Conservation (phyloP, 495 filamentous ascomycete species). For the Penicillium nucicola region DNA sequence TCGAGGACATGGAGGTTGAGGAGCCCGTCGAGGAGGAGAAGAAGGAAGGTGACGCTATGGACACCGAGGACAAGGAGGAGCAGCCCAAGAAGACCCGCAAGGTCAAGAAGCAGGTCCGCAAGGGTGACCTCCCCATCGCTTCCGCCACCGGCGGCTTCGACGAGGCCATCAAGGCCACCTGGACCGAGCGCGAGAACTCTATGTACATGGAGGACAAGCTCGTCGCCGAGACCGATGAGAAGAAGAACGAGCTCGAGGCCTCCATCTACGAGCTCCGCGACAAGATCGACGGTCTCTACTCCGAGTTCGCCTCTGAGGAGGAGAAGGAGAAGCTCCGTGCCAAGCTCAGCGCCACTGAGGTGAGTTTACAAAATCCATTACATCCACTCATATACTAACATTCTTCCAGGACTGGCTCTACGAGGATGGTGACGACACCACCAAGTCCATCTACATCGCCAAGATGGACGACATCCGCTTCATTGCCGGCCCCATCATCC, state of each 20-base stretch:
- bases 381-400: conserved; percentile 9
- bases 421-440: conserved; percentile 93
- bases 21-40: conserved; percentile 75
- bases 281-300: conserved; percentile 88
- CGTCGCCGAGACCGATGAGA: conserved; percentile 96
- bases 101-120: conserved; percentile 99
- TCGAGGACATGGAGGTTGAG: conserved; percentile 97
- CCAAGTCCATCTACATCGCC: conserved; percentile 85
- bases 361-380: conserved; percentile 41
- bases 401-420: conserved; percentile 87
- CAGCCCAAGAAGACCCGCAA: conserved; percentile 91
- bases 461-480: conserved; percentile 96
- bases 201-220: conserved; percentile 99
- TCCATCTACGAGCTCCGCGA: conserved; percentile 94
- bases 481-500: conserved; percentile 84
- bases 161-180: conserved; percentile 56
- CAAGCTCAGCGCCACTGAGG: conserved; percentile 81
- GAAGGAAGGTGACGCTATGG: conserved; percentile 83
- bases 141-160: conserved; percentile 80
- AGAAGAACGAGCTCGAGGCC: conserved; percentile 98
- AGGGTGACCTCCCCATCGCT: conserved; percentile 90
- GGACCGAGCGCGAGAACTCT: conserved; percentile 74
- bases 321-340: conserved; percentile 82
- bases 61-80: conserved; percentile 72
- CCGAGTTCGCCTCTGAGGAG: conserved; percentile 83